A percentile compares a stretch with the other conserved stretches of the same genome.
phyloP scores from a whole-genome alignment of 2,329 filamentous ascomycete species.

The Mycocentrospora acerina region DNA sequence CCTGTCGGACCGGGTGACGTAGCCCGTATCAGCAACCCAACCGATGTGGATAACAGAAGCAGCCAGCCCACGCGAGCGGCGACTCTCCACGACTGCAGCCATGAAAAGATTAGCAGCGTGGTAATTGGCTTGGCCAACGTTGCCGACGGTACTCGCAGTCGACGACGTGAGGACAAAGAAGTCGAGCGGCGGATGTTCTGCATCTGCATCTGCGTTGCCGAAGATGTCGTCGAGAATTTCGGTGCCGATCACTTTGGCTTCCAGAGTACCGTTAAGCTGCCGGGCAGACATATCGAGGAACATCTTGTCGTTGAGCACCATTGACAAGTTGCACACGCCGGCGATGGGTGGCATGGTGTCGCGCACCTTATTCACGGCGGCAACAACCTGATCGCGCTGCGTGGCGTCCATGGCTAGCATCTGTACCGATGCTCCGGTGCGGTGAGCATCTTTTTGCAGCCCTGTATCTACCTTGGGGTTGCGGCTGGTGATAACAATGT shows the following conservation, averaged over 20 bases:
- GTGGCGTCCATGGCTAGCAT: no score
- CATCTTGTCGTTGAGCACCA: no score
- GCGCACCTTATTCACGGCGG: no score
- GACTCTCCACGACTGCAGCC: conserved; percentile 38
- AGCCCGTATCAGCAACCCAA: conserved; percentile 46
- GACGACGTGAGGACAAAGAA: conserved; percentile 24
- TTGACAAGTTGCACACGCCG: background rate
- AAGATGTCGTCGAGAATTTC: no score
- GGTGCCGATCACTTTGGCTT: no score
- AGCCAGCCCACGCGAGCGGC: conserved; percentile 40
- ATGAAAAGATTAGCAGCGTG: conserved; percentile 39
- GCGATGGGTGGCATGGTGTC: conserved; percentile 1
- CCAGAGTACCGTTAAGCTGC: no score
- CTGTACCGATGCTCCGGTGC: no score
- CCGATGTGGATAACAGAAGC: conserved; percentile 44
- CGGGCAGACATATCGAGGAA: no score
- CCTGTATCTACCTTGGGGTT: conserved; percentile 25
- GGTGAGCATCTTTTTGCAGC: no score
- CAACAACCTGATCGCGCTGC: no score
- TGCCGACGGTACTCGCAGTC: conserved; percentile 6
- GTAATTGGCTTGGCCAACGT: conserved; percentile 16
- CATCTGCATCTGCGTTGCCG: background rate
- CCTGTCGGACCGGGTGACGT: conserved; percentile 25
- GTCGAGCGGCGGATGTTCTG: no score
- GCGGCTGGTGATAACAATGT: conserved; percentile 42